Base-by-base conservation (phyloP, 164 flowering plant genomes). In the Berberis thunbergii region DNA sequence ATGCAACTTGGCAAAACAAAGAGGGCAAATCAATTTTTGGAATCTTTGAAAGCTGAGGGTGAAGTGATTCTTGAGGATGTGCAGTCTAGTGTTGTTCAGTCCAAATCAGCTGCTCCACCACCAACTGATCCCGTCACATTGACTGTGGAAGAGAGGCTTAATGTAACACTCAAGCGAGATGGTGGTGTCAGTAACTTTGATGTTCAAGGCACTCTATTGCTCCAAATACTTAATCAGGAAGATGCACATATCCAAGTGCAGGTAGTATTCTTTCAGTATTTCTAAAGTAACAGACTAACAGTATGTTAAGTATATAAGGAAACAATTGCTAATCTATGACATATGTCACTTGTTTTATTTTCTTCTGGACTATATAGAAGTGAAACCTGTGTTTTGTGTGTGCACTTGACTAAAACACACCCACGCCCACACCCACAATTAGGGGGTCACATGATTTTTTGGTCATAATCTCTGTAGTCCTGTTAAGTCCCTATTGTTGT, bases 11-110 rank as follows among this genome's bases (percentile, higher is more conserved):
- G 96, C 57, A 95, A 95, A 76, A 72, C 79, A 5, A 89, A 89
- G 72, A 84, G 71, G 76, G 73, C 96, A n/a, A 91, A 84, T 74
- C 97, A 87, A 69, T 91, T 95, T 69, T 70, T 95, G 82, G 97
- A 89, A 72, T 91, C 97, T 58, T 70, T 95, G 76, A 91, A 95
- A 77, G 99, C 99, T 59, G 97, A 95, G 78, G 99, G 99, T 54
- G 99, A 95, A 77, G 86, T 86, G 45, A 89, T 95, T 71, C 58
- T 87, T 44, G 99, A 95, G 70, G 96, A 95, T 77, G 92, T 86
- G 62, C 80, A 78, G 68, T 92, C 97, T 45, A 84, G 59, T 72
- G 71, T 69, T 60, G 84, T 76, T 62, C 82, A 70, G 68, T 74
- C 88, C 46, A 86, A 70, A 70, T 60, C 86, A 49, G 81, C 88